Percentiles rank a stretch among this genome's conserved stretches.
Evolutionary conservation across 495 filamentous ascomycete species (phyloP).

Genomic region (Chaetomium cochliodes): DNA sequence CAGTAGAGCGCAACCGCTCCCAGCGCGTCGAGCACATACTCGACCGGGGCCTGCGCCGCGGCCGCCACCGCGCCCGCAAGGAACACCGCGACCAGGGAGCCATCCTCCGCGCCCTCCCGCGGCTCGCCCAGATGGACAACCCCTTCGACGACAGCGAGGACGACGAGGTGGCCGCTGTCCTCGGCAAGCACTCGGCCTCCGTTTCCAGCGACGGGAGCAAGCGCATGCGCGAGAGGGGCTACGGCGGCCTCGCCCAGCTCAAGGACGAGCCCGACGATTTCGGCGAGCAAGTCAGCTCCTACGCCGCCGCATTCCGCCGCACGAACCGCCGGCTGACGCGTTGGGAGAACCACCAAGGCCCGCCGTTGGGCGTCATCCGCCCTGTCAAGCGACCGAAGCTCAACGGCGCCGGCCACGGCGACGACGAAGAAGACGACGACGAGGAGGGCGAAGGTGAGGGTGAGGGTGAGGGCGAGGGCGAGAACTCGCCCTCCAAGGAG

Average conservation of each 20-base stretch:
- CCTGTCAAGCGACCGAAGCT: constrained; percentile 42
- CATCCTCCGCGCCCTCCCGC: constrained; percentile 65
- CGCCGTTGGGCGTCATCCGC: constrained; percentile 46
- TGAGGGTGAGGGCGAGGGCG: constrained; percentile 38
- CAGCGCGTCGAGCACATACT: constrained; percentile 87
- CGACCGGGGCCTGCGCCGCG: constrained; percentile 64
- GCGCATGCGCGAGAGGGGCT: constrained; percentile 55
- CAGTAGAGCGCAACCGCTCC: constrained; percentile 83
- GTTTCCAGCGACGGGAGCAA: constrained; percentile 23
- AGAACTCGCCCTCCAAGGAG: constrained; percentile 35
- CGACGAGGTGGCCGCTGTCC: constrained; percentile 53
- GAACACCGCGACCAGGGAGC: constrained; percentile 59
- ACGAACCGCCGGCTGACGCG: constrained; percentile 67
- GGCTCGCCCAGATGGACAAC: constrained; percentile 64
- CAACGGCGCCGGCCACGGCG: constrained; percentile 24
- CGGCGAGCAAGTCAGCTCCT: constrained; percentile 74
- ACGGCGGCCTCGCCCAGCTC: constrained; percentile 67
- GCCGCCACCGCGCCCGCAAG: constrained; percentile 61
- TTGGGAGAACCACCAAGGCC: constrained; percentile 61
- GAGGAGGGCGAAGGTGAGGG: constrained; percentile 36
- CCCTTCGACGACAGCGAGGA: constrained; percentile 78
- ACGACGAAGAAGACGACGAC: constrained; percentile 32
- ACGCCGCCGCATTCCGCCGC: constrained; percentile 68
- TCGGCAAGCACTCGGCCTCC: constrained; percentile 26
- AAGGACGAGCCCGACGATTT: constrained; percentile 68